A percentile compares a stretch with the other conserved stretches of the same genome.
These are phyloP conservation scores for Malassezia globosa DNA, from an alignment of 1,284 basidiomycete genomes.

Conservation along the genomic window DNA sequence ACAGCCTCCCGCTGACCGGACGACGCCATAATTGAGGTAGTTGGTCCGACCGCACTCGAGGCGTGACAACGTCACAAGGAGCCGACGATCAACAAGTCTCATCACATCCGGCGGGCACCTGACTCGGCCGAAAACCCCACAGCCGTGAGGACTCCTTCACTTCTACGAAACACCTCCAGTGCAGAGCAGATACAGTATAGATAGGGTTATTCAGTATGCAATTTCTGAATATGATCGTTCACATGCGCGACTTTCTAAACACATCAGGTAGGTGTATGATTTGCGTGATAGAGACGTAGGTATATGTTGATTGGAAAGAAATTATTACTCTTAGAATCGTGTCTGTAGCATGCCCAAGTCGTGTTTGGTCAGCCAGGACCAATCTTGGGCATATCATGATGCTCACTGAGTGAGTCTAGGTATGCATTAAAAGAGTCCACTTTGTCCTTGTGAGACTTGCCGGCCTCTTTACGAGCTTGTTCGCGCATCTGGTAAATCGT, in stretches of 20 bases:
- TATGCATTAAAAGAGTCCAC: conserved; percentile 74
- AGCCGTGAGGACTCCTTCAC: no score
- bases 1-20: conserved; percentile 76
- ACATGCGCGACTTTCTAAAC: no score
- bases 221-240: no score
- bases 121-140: no score
- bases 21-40: conserved; percentile 61
- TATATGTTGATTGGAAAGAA: background rate
- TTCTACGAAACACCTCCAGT: no score
- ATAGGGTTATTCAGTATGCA: no score
- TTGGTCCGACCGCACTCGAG: conserved; percentile 13
- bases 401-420: conserved; percentile 75
- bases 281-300: background rate
- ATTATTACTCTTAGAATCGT: background rate
- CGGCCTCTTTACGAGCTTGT: conserved; percentile 66
- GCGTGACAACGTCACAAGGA: no score
- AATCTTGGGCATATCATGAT: conserved; percentile 85
- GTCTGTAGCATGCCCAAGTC: no score
- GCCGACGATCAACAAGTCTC: no score
- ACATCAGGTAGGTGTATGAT: no score
- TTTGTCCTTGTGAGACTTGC: conserved; percentile 85
- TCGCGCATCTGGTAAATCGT: conserved; percentile 5
- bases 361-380: conserved; percentile 21
- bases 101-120: no score
- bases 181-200: no score